Conservation (phyloP, 139 green algal genomes). For the Gonium pectorale region DNA sequence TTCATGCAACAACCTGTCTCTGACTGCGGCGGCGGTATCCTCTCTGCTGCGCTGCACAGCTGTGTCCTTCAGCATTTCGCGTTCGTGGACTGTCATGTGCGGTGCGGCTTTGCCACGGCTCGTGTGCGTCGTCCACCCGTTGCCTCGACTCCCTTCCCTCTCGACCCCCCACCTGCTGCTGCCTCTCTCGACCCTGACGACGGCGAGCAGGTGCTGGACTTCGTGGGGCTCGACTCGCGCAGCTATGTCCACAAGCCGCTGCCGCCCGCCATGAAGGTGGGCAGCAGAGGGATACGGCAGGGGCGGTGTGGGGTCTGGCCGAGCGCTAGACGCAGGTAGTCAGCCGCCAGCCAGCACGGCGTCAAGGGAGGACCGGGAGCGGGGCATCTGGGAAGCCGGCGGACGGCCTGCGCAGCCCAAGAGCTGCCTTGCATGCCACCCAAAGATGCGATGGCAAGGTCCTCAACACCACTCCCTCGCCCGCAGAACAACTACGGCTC, state of each 20-base stretch:
- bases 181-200: neutral
- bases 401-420: neutral
- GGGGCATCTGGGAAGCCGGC: too few species aligned
- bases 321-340: neutral
- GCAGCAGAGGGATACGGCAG: too few species aligned
- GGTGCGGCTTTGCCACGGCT: too few species aligned
- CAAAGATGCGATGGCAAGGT: neutral
- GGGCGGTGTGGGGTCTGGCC: neutral
- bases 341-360: neutral
- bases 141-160: neutral
- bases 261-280: conserved; percentile 66
- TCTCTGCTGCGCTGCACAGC: neutral
- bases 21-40: neutral
- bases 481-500: conserved; percentile 41
- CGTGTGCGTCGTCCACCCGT: neutral
- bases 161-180: neutral
- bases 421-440: neutral
- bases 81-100: too few species aligned
- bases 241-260: conserved; percentile 45
- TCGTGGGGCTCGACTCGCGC: conserved; percentile 72
- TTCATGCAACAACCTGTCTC: neutral
- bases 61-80: neutral
- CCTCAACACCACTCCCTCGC: neutral
- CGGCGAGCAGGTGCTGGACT: conserved; percentile 60
- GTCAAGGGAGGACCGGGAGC: too few species aligned